Conservation (phyloP, 106 monocot genomes). For the Apostasia ramifera region DNA sequence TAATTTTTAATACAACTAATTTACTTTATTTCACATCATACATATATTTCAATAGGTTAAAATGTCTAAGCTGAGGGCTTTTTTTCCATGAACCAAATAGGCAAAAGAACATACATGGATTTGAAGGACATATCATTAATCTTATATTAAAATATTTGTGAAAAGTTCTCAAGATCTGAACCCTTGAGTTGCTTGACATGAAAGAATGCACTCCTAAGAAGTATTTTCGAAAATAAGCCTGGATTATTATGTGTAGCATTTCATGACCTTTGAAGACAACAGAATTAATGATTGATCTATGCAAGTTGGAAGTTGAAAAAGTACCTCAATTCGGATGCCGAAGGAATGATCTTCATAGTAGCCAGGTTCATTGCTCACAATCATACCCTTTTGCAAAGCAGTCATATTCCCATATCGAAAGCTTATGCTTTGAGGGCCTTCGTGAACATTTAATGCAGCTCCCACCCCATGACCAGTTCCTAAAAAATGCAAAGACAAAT, state of each 20-base stretch:
- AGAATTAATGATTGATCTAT: no score
- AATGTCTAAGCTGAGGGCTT: no score
- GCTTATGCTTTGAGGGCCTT: slow-evolving; percentile 98
- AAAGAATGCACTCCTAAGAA: no score
- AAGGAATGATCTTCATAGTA: slow-evolving; percentile 96
- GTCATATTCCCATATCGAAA: slow-evolving; percentile 90
- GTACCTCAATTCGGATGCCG: slow-evolving; percentile 98
- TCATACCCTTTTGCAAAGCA: slow-evolving; percentile 80
- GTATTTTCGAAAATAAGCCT: neutral
- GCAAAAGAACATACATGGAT: no score
- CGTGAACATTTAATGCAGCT: slow-evolving; percentile 97
- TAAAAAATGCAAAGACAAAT: slow-evolving; percentile 25
- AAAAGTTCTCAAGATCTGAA: neutral
- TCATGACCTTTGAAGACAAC: no score
- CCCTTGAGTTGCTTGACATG: neutral
- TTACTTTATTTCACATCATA: no score
- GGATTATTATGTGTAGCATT: neutral
- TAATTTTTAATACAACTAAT: no score
- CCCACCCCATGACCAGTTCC: slow-evolving; percentile 99
- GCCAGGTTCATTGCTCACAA: slow-evolving; percentile 97
- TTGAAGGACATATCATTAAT: no score
- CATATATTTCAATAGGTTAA: no score
- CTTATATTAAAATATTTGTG: no score
- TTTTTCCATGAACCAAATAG: no score
- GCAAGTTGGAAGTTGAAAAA: slow-evolving; percentile 1